Base-by-base conservation (phyloP, 2,329 filamentous ascomycete genomes). In the Lasiodiplodia hormozganensis region DNA sequence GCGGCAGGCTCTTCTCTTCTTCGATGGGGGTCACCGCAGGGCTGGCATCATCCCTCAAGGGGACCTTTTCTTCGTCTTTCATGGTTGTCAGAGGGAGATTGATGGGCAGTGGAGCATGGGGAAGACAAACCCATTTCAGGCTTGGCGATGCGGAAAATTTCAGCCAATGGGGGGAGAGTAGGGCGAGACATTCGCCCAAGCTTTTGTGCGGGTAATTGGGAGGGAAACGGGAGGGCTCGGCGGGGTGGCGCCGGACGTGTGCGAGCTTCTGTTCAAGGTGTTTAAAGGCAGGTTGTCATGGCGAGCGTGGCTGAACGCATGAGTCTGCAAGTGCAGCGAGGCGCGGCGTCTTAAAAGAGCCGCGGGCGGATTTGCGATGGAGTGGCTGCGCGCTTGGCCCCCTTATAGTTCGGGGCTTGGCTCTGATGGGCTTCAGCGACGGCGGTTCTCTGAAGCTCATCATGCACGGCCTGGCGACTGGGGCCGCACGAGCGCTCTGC, bases 371-470 rank as follows among this genome's bases (percentile, higher is more conserved):
- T 51, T 11, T 31, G 58, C 43, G 58, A 67, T 68, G 47, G 66
- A 68, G 66, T 68, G 66, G 66, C 66, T 68, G 66, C 62, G 62
- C 62, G 62, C 62, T 65, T 65, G 62, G 62, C 62, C 62, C 58
- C 62, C 62, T 64, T 38, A 64, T 65, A 65, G 62, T 51, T 40
- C 51, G 51, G 51, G 36, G 51, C 51, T 54, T 65, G 62, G 62
- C 62, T 53, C 23, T 23, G 56, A 43, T 43, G 36, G 56, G 23
- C 58, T 60, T 36, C 38, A 43, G 54, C 54, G 38, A n/a, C 43
- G 43, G 60, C 60, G 58, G 58, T 40, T 62, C 38, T 51, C 11
- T 49, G 40, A 18, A 18, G 58, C 60, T 64, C 43, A 52, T 38
- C 60, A 38, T 36, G 60, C 60, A 64, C 60, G 60, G 43, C 60